Evolutionary conservation across 2,329 filamentous ascomycete genomes (phyloP), one percentile per base, ranked within the genome.

Genomic region (Metarhizium guizhouense): DNA sequence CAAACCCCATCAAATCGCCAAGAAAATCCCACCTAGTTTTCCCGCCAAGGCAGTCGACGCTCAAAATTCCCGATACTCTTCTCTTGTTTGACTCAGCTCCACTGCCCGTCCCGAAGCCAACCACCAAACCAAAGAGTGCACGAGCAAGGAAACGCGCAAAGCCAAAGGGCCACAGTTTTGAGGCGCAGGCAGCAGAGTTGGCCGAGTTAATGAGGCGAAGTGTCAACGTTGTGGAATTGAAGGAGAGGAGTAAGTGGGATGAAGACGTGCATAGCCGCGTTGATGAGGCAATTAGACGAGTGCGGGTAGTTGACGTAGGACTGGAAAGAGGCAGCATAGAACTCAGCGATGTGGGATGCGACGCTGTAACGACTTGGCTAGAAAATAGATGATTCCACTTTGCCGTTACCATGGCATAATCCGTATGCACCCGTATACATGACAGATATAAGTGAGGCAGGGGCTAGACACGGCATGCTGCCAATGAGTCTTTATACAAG

Each of bases 21-120:
- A 70, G 72, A 3, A 76, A 73, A 55, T 73, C 72, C 4, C 68
- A 72, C 45, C 65, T 81, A 8, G 52, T 68, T 20, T 84, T 79
- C 57, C 81, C 81, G 0, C 75, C 80, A 0, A 63, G 69, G 2
- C 56, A 63, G 3, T 80, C 77, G 1, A 74, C 69, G 1, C 72
- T 82, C 14, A 74, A 70, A 58, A 73, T 83, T 4, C 81, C 81
- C 2, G 66, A 75, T 43, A 70, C 74, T 1, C 63, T 83, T 10
- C 63, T 84, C 0, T 59, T 83, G 36, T 71, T 81, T 62, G 74
- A 77, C 47, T 61, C 66, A n/a, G 51, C 38, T 0, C 56, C 65
- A 2, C 64, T 69, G 2, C 52, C 61, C 18, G 51, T 60, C 2
- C 56, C 59, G 2, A 52, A 50, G 16, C 10, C 18, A 6, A 8